Percentiles rank a stretch among this genome's conserved stretches.
phyloP scores from a whole-genome alignment of 805 yeast genomes.

The Priceomyces medius region DNA sequence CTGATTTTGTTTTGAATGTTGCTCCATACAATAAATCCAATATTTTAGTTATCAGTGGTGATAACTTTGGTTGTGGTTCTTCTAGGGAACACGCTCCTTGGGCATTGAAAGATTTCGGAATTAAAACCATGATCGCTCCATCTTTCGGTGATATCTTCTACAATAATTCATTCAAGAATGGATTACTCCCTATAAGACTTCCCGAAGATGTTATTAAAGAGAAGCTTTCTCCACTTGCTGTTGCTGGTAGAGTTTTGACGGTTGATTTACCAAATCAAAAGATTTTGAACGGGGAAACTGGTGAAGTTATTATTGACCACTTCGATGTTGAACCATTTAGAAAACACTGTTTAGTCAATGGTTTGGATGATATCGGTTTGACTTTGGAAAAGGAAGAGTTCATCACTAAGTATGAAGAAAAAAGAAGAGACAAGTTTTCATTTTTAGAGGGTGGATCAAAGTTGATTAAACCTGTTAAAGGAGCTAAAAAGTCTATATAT shows the following conservation, averaged over 20 bases:
- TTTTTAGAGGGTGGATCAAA: slow-evolving; percentile 90
- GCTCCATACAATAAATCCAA: slow-evolving; percentile 79
- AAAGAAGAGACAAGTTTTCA: slow-evolving; percentile 77
- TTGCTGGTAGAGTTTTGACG: slow-evolving; percentile 65
- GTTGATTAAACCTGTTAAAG: slow-evolving; percentile 61
- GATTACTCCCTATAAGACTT: slow-evolving; percentile 89
- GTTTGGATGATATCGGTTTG: slow-evolving; percentile 95
- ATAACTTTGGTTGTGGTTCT: slow-evolving; percentile 98
- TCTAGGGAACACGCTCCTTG: slow-evolving; percentile 99
- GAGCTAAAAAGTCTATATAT: slow-evolving; percentile 64
- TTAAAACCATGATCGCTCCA: slow-evolving; percentile 93
- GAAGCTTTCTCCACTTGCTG: slow-evolving; percentile 79
- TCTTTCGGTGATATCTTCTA: slow-evolving; percentile 98
- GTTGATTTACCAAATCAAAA: slow-evolving; percentile 87
- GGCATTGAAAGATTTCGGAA: slow-evolving; percentile 98
- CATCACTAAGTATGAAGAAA: slow-evolving; percentile 71
- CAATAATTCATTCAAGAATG: slow-evolving; percentile 96
- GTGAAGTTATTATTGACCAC: slow-evolving; percentile 65
- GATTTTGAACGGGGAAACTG: slow-evolving; percentile 64
- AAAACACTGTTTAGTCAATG: slow-evolving; percentile 91
- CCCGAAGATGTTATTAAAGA: slow-evolving; percentile 69
- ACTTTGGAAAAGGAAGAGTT: slow-evolving; percentile 85
- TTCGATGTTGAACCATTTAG: slow-evolving; percentile 90
- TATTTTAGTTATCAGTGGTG: slow-evolving; percentile 89
- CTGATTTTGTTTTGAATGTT: slow-evolving; percentile 89